Evolutionary conservation across 768 basidiomycete genomes (phyloP).

Genomic region (Xerocomus potaroensis): DNA sequence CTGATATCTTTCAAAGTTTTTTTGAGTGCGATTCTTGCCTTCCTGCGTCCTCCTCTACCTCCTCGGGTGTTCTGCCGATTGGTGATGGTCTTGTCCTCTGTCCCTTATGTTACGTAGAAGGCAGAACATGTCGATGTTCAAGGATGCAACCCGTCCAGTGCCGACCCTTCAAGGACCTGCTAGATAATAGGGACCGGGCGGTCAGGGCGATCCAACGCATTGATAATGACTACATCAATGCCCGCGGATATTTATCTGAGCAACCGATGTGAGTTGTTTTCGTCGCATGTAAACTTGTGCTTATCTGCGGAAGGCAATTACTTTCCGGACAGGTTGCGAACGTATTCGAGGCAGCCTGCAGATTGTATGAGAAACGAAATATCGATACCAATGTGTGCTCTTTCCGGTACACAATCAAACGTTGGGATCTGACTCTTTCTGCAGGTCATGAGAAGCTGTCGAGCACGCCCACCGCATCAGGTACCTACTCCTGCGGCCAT

Average conservation of each 20-base stretch:
- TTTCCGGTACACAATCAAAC: not conserved
- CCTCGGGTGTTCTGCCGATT: constrained; percentile 14
- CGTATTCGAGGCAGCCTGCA: constrained; percentile 33
- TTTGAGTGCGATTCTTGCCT: constrained; percentile 63
- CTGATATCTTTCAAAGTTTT: constrained; percentile 78
- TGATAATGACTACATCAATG: constrained; percentile 7
- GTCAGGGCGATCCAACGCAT: constrained; percentile 24
- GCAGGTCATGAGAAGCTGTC: constrained; percentile 21
- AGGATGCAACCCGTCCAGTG: constrained; percentile 60
- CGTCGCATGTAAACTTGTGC: not conserved
- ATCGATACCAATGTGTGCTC: constrained; percentile 11
- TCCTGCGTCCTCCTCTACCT: constrained; percentile 12
- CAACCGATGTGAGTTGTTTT: constrained; percentile 20
- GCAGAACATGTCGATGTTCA: constrained; percentile 63
- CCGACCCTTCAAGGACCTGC: constrained; percentile 44
- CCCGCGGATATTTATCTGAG: constrained; percentile 12
- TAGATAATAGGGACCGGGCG: constrained; percentile 40
- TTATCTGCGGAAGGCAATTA: constrained; percentile 20
- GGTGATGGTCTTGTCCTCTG: constrained; percentile 56
- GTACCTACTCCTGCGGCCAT: constrained; percentile 21
- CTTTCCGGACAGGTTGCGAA: constrained; percentile 22
- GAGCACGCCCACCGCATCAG: constrained; percentile 15
- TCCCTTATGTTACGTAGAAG: constrained; percentile 71
- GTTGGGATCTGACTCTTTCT: not conserved
- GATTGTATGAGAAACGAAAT: constrained; percentile 19